Evolutionary conservation across 176 grass and related monocot species (phyloP), one percentile per base, ranked within the genome.

Genomic region (Rhynchospora breviuscula): DNA sequence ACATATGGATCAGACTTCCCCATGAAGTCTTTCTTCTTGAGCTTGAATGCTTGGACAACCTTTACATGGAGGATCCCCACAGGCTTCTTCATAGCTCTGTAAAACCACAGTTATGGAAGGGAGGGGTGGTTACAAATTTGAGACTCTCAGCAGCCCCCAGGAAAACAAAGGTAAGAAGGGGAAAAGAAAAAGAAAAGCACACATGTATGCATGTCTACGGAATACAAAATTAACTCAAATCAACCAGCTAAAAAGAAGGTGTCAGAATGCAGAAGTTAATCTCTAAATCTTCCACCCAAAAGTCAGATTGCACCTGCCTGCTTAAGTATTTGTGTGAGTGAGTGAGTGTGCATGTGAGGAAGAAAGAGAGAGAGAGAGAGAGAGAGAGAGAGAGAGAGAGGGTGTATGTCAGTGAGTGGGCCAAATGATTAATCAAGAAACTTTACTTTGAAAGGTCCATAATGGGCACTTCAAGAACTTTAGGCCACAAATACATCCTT

Each of bases 401-500:
- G 23, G 19, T 14, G 10, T 40, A 40, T 40, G 35, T 40, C 35
- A 40, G 2, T 40, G 35, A 40, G 35, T 3, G 35, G 35, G 35
- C 35, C 35, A 57, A 70, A 26, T 62, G 54, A 79, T 49, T n/a
- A 72, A 44, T 57, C 8, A 78, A 81, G 80, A 69, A 54, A 53
- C 59, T 73, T 87, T 89, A 96, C 93, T 90, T 88, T 18, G 86
- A 13, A 60, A 87, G 90, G 65, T 96, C 93, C 93, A 96, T 91
- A 63, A 96, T 92, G 85, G 78, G 87, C 61, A 96, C 90, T 87
- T 86, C 85, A 35, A 96, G 89, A 81, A 92, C 87, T 88, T 92
- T 96, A 51, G 93, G 93, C 93, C 93, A 96, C 60, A 96, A 86
- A 67, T 96, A 96, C 93, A 96, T 96, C 63, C 84, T 90, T 84